Conservation (phyloP, 2,329 filamentous ascomycete genomes). For the Phoma herbarum region DNA sequence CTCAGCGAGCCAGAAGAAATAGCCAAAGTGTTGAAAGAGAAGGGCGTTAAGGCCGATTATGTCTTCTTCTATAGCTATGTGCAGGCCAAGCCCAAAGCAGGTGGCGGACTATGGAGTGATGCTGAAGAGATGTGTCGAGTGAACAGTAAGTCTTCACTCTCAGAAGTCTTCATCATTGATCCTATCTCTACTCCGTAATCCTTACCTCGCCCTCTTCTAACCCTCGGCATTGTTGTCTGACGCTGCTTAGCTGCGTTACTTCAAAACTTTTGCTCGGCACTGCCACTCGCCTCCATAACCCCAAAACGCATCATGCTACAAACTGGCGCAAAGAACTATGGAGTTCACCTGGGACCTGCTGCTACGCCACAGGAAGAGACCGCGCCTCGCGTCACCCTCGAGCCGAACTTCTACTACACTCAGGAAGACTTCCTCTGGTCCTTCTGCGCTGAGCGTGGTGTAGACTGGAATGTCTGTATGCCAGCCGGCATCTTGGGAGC, state of each 20-base stretch:
- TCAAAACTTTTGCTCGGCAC: conserved; percentile 58
- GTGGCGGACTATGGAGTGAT: conserved; percentile 58
- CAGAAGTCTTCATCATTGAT: background rate
- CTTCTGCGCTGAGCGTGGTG: conserved; percentile 52
- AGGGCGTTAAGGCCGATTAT: conserved; percentile 53
- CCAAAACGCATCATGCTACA: conserved; percentile 61
- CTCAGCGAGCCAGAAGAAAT: conserved; percentile 50
- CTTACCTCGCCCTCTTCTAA: too few relatives aligned
- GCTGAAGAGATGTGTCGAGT: conserved; percentile 60
- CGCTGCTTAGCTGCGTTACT: conserved; percentile 49
- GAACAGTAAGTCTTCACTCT: conserved; percentile 46
- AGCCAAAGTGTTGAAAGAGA: conserved; percentile 45
- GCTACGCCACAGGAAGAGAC: conserved; percentile 57
- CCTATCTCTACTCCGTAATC: too few relatives aligned
- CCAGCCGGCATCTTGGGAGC: conserved; percentile 61
- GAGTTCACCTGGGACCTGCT: conserved; percentile 57
- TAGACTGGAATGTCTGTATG: conserved; percentile 58
- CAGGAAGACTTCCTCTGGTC: conserved; percentile 61
- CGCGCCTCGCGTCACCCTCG: conserved; percentile 54
- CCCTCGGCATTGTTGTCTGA: conserved; percentile 8
- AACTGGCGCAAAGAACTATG: conserved; percentile 64
- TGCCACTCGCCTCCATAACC: conserved; percentile 54
- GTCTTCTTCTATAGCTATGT: conserved; percentile 66
- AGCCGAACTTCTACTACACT: conserved; percentile 64
- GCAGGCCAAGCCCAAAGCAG: conserved; percentile 59